Evolutionary conservation across 495 filamentous ascomycete genomes (phyloP).

Genomic region (Aspergillus funiculosus): DNA sequence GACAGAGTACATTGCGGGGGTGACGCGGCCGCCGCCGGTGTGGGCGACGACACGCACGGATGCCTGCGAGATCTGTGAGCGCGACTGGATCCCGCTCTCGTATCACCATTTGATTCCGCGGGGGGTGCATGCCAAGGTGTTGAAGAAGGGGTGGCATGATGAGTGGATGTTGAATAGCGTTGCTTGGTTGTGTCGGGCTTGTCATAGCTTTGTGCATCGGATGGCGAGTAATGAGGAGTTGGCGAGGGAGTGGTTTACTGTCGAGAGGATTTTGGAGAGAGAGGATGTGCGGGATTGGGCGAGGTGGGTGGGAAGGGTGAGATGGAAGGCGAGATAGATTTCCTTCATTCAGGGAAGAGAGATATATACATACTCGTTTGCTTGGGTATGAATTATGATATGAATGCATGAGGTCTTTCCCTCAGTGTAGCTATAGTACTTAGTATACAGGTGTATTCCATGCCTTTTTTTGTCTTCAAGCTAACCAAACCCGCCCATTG

Average conservation of each 20-base stretch:
- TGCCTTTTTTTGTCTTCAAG: not conserved
- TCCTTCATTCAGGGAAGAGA: not conserved
- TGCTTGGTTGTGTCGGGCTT: constrained; percentile 84
- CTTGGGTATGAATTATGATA: too few relatives aligned
- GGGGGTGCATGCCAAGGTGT: constrained; percentile 67
- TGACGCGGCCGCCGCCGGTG: constrained; percentile 54
- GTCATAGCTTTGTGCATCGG: constrained; percentile 79
- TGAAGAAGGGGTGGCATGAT: constrained; percentile 76
- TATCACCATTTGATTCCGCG: constrained; percentile 84
- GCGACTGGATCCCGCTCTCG: constrained; percentile 68
- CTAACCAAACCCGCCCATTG: not conserved
- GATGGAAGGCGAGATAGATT: constrained; percentile 54
- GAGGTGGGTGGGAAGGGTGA: constrained; percentile 56
- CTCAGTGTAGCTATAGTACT: too few relatives aligned
- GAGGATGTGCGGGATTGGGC: constrained; percentile 70
- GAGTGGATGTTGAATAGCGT: constrained; percentile 71
- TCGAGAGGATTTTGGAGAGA: constrained; percentile 61
- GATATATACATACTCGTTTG: not conserved
- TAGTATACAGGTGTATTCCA: not conserved
- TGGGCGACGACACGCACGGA: constrained; percentile 49
- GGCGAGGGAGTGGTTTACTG: constrained; percentile 65
- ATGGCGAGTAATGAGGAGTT: constrained; percentile 74
- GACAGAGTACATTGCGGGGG: constrained; percentile 49
- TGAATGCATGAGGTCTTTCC: too few relatives aligned
- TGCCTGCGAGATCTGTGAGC: constrained; percentile 77